Evolutionary conservation across 371 early-diverging fungal genomes (phyloP), one percentile per base, ranked within the genome.

Genomic region (Zopfochytrium polystomum): DNA sequence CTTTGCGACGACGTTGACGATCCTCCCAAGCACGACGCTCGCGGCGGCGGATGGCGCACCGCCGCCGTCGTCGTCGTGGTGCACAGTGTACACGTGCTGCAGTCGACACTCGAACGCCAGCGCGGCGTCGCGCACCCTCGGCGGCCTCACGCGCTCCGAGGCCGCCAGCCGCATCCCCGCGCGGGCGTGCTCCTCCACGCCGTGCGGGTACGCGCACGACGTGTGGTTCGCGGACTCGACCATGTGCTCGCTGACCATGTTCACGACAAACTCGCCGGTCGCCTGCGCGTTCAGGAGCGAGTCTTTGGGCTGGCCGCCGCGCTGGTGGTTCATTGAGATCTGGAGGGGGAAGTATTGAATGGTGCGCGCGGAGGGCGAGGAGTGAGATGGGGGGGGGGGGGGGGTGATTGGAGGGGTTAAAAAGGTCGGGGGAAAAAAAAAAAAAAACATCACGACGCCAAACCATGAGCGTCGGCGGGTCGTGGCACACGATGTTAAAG

Each of bases 181-280:
- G 1, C 58, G 42, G 9, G 29, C 35, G 7, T 60, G 45, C 47
- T 76, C 76, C 3, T 58, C 58, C 11, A 62, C 38, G 18, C 51
- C 60, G 26, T 38, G 55, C 18, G 75, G 75, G 27, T 50, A 68
- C 13, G 60, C 58, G 25, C 58, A 59, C 2, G 69, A 47, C 25
- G 66, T 60, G 58, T 72, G 66, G 51, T 75, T 75, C 44, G 70
- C 75, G 30, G 65, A 65, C 49, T 75, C 72, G 31, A 65, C 66
- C 48, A 65, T 61, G 42, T 67, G 64, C 55, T 76, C 77, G 4
- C 55, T 62, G 56, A 76, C 60, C 32, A 63, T 69, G 64, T 76
- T 76, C 57, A 76, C 69, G 54, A 71, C 72, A 47, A 73, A 72
- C 46, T 76, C 56, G 3, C 60, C 58, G 26, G 69, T 61, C n/a